Base-by-base conservation (phyloP, 306 rosid species). In the Cyclanthera cordifolia region DNA sequence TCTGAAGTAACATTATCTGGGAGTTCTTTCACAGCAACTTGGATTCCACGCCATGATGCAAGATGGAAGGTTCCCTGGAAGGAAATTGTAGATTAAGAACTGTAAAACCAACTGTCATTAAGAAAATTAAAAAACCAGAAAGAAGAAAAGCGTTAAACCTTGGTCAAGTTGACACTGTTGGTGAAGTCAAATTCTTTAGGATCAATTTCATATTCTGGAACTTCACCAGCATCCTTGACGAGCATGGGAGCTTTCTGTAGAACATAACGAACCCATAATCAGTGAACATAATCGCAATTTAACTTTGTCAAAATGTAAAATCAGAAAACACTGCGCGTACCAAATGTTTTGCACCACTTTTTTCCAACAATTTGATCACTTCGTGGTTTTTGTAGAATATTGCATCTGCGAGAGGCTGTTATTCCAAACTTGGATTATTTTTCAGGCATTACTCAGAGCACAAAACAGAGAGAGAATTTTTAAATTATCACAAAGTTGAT, bases 371-470 rank as follows among this genome's bases (percentile, higher is more conserved):
- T 47, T 86, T 87, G 50, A 88, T 94, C 55, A 93, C 88, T 60
- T 85, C 82, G 8, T 83, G 83, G 15, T 93, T 80, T 50, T 88
- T 80, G 68, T 93, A 93, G 79, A 86, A 80, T 78, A 85, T 53
- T 12, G 99, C 99, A 88, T 93, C 99, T 15, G 85, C 90, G n/a
- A 87, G 84, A 78, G 99, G 96, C 99, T 93, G 76, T 82, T 67
- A 48, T 75, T 82, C 53, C 73, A 73, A 71, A 59, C 74, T 65
- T 47, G 39, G 51, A 67, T 41, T 63, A 52, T 39, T 52, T 11
- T 17, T 58, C 32, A 21, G 15, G 0, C 57, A 21, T 53, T 8
- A n/a, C n/a, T n/a, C n/a, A 53, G 57, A 2, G 15, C 13, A 17
- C 6, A 20, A 9, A 52, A 2, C 57, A n/a, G 2, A 19, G 55